Conservation (phyloP, 2,329 filamentous ascomycete genomes). For the Annulohypoxylon truncatum region DNA sequence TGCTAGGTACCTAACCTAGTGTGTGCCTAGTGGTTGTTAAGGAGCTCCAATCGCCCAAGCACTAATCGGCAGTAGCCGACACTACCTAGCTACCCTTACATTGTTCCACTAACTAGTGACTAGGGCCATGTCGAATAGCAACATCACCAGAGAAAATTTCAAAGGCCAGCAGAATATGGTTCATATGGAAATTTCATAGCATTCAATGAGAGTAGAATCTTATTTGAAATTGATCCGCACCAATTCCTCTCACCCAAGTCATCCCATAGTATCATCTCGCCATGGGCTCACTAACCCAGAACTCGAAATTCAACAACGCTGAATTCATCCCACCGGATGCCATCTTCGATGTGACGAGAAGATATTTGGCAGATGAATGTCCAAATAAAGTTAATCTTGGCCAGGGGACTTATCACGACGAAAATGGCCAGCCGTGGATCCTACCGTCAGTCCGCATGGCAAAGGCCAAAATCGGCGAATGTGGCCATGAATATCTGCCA, state of each 20-base stretch:
- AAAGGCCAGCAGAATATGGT: no score
- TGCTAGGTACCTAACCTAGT: no score
- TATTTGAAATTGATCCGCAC: background rate
- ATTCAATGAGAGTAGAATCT: background rate
- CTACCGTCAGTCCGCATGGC: slow-evolving; percentile 52
- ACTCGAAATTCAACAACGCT: slow-evolving; percentile 40
- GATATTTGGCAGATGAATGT: slow-evolving; percentile 48
- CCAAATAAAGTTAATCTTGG: slow-evolving; percentile 55
- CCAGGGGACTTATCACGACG: slow-evolving; percentile 55
- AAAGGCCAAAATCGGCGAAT: slow-evolving; percentile 36
- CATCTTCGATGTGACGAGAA: slow-evolving; percentile 52
- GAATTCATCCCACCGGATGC: slow-evolving; percentile 48
- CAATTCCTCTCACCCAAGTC: no score
- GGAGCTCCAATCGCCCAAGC: background rate
- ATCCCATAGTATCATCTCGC: no score
- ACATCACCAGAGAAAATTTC: no score
- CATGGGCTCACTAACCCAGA: slow-evolving; percentile 10
- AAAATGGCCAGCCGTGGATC: slow-evolving; percentile 54
- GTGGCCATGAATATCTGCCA: slow-evolving; percentile 54
- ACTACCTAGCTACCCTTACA: background rate
- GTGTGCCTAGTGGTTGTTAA: background rate
- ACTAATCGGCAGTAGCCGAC: background rate
- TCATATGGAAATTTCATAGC: background rate
- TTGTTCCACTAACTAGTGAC: background rate
- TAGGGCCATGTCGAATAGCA: no score